Evolutionary conservation across 352 stramenopile species (phyloP).

Genomic region (Globisporangium nagaii): DNA sequence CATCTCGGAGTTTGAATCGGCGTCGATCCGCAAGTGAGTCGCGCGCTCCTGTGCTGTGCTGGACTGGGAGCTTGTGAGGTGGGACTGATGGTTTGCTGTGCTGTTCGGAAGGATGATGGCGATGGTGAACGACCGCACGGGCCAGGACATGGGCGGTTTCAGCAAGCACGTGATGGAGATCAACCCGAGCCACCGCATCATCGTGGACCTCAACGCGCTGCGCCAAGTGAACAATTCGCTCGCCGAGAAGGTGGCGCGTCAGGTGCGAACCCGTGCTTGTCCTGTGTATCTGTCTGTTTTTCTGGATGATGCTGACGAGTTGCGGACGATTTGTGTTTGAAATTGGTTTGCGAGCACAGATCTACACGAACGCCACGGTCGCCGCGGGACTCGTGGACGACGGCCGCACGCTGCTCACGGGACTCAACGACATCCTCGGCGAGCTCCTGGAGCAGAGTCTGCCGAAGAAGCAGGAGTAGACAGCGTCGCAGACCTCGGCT

Average conservation of each 20-base stretch:
- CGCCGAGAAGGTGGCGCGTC: constrained; percentile 76
- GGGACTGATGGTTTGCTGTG: neutral
- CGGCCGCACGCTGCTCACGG: constrained; percentile 93
- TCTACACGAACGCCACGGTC: constrained; percentile 99
- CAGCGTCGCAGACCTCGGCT: neutral
- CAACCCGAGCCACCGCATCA: constrained; percentile 97
- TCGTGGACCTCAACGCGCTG: constrained; percentile 90
- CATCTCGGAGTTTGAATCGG: constrained; percentile 98
- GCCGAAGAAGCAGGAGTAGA: constrained; percentile 39
- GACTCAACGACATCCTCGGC: constrained; percentile 94
- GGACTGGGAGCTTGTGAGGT: neutral
- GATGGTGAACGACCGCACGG: constrained; percentile 91
- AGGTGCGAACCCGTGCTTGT: too few relatives aligned
- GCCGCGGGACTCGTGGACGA: constrained; percentile 98
- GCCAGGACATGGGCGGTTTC: constrained; percentile 39
- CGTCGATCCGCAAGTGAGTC: constrained; percentile 90
- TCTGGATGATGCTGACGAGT: too few relatives aligned
- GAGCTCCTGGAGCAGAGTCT: constrained; percentile 73
- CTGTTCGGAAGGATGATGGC: constrained; percentile 92
- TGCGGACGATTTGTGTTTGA: neutral
- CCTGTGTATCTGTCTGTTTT: neutral
- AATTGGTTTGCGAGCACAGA: constrained; percentile 63
- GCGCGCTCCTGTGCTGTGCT: neutral
- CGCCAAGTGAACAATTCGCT: constrained; percentile 79
- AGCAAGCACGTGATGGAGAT: constrained; percentile 97